Evolutionary conservation across 2,329 filamentous ascomycete species (phyloP).

Genomic region (Diaporthe sp.): DNA sequence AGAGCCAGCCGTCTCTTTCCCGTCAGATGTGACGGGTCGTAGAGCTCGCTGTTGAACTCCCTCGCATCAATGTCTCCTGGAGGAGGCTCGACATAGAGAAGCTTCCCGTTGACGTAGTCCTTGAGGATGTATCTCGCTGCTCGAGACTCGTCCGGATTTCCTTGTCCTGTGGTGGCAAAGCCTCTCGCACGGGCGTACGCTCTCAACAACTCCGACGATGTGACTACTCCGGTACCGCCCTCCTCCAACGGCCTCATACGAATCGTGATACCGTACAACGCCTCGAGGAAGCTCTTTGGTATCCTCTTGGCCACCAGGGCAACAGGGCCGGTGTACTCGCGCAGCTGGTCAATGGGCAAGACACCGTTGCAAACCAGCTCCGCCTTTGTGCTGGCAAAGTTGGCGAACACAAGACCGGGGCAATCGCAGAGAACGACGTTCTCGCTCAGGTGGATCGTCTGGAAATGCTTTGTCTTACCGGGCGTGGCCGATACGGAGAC

Average conservation of each 20-base stretch:
- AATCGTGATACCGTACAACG: conserved; percentile 93
- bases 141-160: conserved; percentile 92
- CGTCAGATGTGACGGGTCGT: conserved; percentile 84
- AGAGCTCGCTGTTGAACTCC: conserved; percentile 90
- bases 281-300: conserved; percentile 89
- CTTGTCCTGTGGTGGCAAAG: conserved; percentile 88
- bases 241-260: conserved; percentile 84
- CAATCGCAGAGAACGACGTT: conserved; percentile 96
- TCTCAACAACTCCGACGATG: conserved; percentile 83
- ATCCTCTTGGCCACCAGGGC: conserved; percentile 86
- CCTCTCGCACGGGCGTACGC: conserved; percentile 91
- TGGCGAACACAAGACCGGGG: conserved; percentile 97
- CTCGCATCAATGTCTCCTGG: conserved; percentile 76
- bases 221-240: conserved; percentile 89
- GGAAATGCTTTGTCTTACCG: conserved; percentile 99
- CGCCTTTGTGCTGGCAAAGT: conserved; percentile 96
- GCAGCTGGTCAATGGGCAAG: conserved; percentile 93
- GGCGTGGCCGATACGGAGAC: conserved; percentile 97
- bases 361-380: conserved; percentile 96
- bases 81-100: conserved; percentile 91
- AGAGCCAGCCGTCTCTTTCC: conserved; percentile 80
- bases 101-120: conserved; percentile 96
- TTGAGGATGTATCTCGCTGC: conserved; percentile 92
- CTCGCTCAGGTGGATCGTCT: conserved; percentile 94
- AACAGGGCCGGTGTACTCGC: conserved; percentile 90